phyloP scores from a whole-genome alignment of 2,329 filamentous ascomycete species.

The Lecanicillium sp. region DNA sequence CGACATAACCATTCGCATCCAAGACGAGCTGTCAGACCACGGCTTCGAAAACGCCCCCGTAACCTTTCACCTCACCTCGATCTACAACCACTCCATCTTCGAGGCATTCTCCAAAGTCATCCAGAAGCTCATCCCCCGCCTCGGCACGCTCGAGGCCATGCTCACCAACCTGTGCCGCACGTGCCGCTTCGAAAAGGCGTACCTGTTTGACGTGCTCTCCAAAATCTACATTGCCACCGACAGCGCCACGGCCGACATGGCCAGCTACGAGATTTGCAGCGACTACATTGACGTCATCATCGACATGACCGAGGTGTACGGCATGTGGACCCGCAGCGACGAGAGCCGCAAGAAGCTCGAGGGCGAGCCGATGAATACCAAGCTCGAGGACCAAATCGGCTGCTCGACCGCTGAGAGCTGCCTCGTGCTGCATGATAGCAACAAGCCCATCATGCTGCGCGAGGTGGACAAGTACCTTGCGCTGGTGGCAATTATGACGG shows the following conservation, averaged over 20 bases:
- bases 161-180: constrained; percentile 90
- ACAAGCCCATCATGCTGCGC: constrained; percentile 57
- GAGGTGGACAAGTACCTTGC: constrained; percentile 70
- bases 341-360: constrained; percentile 49
- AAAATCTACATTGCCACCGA: constrained; percentile 99
- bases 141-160: constrained; percentile 87
- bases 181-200: constrained; percentile 94
- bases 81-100: constrained; percentile 98
- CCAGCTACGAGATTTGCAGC: constrained; percentile 95
- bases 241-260: constrained; percentile 85
- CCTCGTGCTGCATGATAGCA: constrained; percentile 57
- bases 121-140: constrained; percentile 89
- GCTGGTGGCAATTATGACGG: constrained; percentile 79
- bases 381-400: constrained; percentile 57
- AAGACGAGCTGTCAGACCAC: constrained; percentile 89
- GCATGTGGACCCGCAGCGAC: constrained; percentile 56
- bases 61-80: constrained; percentile 92
- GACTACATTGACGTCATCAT: constrained; percentile 99
- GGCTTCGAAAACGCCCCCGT: constrained; percentile 91
- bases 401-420: constrained; percentile 60
- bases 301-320: constrained; percentile 92
- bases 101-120: constrained; percentile 98
- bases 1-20: constrained; percentile 92
- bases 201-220: constrained; percentile 93
- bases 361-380: constrained; percentile 52